Evolutionary conservation across 1,284 basidiomycete genomes (phyloP), one percentile per base, ranked within the genome.

Genomic region (Ceratorhiza oryzae-sativae): DNA sequence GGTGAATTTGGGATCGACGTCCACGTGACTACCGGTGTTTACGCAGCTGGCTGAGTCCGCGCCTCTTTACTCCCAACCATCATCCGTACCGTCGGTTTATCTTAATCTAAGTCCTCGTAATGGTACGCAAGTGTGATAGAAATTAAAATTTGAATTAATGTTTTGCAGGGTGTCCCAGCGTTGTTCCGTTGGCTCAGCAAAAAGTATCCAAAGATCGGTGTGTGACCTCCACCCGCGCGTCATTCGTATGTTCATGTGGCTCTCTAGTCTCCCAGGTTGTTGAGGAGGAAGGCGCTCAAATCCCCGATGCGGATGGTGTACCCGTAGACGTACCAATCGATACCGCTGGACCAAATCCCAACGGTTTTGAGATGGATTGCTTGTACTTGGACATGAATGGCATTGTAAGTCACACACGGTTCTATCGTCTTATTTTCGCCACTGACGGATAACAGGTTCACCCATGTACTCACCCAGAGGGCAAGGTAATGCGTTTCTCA

Each of bases 381-480:
- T 83, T 99, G 61, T 99, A 99, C 80, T 84, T 98, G 75, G 91
- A 95, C 77, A 95, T 95, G 93, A 95, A 95, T 78, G 93, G 91
- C 72, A 95, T 94, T 79, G 93, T 88, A 73, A 83, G 82, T 36
- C 51, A 32, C 53, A 3, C 42, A 18, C 80, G 20, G n/a, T 79
- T 71, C 34, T 34, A 46, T 30, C 72, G 45, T 30, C 42, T 15
- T 46, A 9, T 45, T 55, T 55, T 59, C 34, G 27, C 27, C 55
- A 23, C 12, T 51, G 30, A 58, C 80, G 84, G 74, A 25, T 72
- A n/a, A 12, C 74, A 93, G 91, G 96, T 98, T 27, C 97, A 99
- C 82, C 97, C 97, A 5, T 98, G 97, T 88, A 98, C 97, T 0
- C 97, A 98, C 80, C 97, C 97, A 0, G 97, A 98, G 81, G 96